Evolutionary conservation across 257 asterid genomes (phyloP).

Genomic region (Solanum rostratum): DNA sequence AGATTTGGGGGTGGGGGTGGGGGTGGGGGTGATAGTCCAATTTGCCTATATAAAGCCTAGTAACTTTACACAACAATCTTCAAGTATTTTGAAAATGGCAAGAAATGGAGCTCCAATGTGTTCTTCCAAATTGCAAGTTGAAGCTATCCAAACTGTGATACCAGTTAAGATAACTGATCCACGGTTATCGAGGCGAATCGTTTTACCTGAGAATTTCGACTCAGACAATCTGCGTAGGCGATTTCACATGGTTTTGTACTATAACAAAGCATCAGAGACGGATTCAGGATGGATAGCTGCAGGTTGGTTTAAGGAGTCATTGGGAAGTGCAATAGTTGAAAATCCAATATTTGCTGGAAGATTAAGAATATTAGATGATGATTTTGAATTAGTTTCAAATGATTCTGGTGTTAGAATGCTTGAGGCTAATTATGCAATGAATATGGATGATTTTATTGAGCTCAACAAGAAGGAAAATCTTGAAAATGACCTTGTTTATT

Average conservation of each 20-base stretch:
- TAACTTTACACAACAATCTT: background rate
- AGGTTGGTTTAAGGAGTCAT: constrained; percentile 56
- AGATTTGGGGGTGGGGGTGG: background rate
- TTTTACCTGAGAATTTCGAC: background rate
- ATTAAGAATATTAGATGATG: constrained; percentile 9
- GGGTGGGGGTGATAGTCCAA: background rate
- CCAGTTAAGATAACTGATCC: constrained; percentile 54
- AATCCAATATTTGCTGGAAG: constrained; percentile 62
- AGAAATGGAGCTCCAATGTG: background rate
- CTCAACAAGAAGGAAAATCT: constrained; percentile 15
- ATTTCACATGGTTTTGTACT: constrained; percentile 34
- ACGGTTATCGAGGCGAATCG: constrained; percentile 11
- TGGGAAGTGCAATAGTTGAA: constrained; percentile 36
- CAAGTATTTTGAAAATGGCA: background rate
- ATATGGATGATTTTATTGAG: constrained; percentile 33
- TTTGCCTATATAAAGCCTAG: background rate
- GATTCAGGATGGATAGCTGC: constrained; percentile 48
- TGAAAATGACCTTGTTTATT: constrained; percentile 39
- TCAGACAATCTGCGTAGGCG: constrained; percentile 16
- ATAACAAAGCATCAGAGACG: constrained; percentile 13
- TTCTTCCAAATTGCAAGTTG: constrained; percentile 12
- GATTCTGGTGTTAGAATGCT: constrained; percentile 55
- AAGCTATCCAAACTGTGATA: constrained; percentile 43
- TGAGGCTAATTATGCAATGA: constrained; percentile 25
- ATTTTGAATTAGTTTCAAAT: constrained; percentile 32